phyloP scores from a whole-genome alignment of 2,329 filamentous ascomycete species.

The Epichloe coenophiala region DNA sequence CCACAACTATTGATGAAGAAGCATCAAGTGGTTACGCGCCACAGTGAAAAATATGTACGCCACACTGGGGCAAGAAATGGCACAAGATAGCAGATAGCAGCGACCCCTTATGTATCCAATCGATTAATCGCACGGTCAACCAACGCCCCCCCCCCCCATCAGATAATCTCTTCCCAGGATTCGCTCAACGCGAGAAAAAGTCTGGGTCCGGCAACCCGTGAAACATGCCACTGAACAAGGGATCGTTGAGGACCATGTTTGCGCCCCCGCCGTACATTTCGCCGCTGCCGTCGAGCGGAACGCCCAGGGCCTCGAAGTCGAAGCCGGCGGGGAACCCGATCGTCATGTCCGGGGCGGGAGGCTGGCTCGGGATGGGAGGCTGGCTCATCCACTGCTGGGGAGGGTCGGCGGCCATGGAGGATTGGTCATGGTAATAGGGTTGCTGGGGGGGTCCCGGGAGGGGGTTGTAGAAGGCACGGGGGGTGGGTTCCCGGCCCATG shows the following conservation, averaged over 20 bases:
- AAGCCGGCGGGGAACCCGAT: conserved; percentile 14
- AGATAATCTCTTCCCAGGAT: background rate
- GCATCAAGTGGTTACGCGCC: too few species aligned
- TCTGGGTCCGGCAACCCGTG: conserved; percentile 20
- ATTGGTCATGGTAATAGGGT: conserved; percentile 2
- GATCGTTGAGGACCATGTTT: conserved; percentile 24
- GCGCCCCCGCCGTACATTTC: conserved; percentile 19
- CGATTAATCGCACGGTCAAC: too few species aligned
- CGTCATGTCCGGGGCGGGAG: conserved; percentile 7
- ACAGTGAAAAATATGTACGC: too few species aligned
- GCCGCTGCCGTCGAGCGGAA: conserved; percentile 14
- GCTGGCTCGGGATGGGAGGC: background rate
- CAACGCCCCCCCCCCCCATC: too few species aligned
- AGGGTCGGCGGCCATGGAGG: background rate
- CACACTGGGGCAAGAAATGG: too few species aligned
- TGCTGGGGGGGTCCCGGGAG: conserved; percentile 11
- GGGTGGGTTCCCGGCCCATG: conserved; percentile 25
- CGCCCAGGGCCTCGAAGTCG: conserved; percentile 18
- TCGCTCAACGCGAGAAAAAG: conserved; percentile 22
- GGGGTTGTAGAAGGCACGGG: conserved; percentile 10
- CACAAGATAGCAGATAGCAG: too few species aligned
- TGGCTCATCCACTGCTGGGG: conserved; percentile 5
- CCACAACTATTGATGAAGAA: too few species aligned
- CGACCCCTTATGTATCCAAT: too few species aligned
- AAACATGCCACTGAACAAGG: conserved; percentile 26